Conservation (phyloP, 2,329 filamentous ascomycete species). For the Pseudopithomyces chartarum region DNA sequence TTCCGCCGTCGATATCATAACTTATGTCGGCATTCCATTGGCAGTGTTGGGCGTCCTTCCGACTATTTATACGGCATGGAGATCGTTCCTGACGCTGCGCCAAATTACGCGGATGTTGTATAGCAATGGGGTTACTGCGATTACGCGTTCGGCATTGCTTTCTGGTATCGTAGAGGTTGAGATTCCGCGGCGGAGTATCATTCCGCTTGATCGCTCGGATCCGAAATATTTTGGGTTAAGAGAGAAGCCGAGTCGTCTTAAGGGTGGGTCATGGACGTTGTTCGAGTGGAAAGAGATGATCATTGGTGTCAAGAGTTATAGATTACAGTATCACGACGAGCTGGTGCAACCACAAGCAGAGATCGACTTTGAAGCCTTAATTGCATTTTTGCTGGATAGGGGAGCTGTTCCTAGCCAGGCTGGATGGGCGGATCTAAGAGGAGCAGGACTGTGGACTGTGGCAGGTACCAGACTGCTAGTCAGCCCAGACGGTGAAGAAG, state of each 20-base stretch:
- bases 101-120: slow-evolving; percentile 64
- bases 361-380: slow-evolving; percentile 62
- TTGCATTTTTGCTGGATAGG: slow-evolving; percentile 66
- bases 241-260: slow-evolving; percentile 57
- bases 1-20: slow-evolving; percentile 31
- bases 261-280: slow-evolving; percentile 67
- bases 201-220: slow-evolving; percentile 62
- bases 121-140: slow-evolving; percentile 60
- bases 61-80: slow-evolving; percentile 68
- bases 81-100: slow-evolving; percentile 64
- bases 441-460: slow-evolving; percentile 35
- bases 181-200: slow-evolving; percentile 67
- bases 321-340: slow-evolving; percentile 64
- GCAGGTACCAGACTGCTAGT: slow-evolving; percentile 32
- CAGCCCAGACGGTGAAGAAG: slow-evolving; percentile 21
- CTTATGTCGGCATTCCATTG: slow-evolving; percentile 54
- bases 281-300: slow-evolving; percentile 70
- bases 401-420: slow-evolving; percentile 52
- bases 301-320: slow-evolving; percentile 66
- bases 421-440: slow-evolving; percentile 25
- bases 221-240: slow-evolving; percentile 64
- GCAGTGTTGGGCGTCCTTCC: slow-evolving; percentile 67
- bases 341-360: slow-evolving; percentile 54
- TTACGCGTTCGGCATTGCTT: slow-evolving; percentile 67
- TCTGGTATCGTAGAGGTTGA: slow-evolving; percentile 71